A percentile compares a stretch with the other conserved stretches of the same genome.
Evolutionary conservation across 1,139 yeast species (phyloP).

Genomic region (Geotrichum histeridarum): DNA sequence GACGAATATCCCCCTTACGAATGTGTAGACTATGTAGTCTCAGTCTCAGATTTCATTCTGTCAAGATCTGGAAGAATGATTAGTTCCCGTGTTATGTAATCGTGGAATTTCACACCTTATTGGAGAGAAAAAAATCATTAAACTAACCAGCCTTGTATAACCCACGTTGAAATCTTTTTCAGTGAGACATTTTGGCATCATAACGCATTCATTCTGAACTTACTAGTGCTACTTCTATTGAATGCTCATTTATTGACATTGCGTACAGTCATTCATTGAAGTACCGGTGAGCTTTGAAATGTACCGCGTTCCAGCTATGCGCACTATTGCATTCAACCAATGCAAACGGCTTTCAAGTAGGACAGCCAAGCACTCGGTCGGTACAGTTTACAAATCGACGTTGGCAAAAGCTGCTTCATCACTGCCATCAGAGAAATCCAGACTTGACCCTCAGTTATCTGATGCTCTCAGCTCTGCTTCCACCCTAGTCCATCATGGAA

Average conservation of each 20-base stretch:
- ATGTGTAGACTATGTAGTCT: too few relatives aligned
- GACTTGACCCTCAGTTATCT: constrained; percentile 7
- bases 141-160: background rate
- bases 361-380: too few relatives aligned
- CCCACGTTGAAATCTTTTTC: too few relatives aligned
- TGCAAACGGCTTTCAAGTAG: background rate
- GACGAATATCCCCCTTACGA: too few relatives aligned
- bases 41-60: too few relatives aligned
- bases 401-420: constrained; percentile 1
- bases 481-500: constrained; percentile 13
- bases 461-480: constrained; percentile 18
- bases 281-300: background rate
- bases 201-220: too few relatives aligned
- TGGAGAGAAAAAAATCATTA: background rate
- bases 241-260: too few relatives aligned
- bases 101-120: background rate
- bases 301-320: background rate
- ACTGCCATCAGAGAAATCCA: background rate
- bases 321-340: background rate
- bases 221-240: too few relatives aligned
- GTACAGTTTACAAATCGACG: background rate
- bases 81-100: background rate
- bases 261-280: background rate
- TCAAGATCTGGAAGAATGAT: too few relatives aligned
- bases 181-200: too few relatives aligned